Conservation (phyloP, 1,284 basidiomycete genomes). For the Phellinidium pouzarii region DNA sequence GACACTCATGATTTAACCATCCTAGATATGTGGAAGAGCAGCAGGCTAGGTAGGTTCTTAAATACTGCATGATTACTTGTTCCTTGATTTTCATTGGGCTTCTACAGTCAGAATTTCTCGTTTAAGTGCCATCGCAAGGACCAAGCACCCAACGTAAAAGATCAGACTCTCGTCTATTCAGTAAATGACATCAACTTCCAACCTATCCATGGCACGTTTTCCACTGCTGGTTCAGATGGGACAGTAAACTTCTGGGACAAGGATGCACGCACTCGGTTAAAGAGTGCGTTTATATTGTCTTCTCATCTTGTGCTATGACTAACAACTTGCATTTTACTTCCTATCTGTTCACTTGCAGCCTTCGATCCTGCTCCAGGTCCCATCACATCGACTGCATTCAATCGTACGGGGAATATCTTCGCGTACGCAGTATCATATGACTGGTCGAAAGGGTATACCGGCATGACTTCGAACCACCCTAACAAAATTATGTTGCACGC, state of each 20-base stretch:
- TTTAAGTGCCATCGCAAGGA: conserved; percentile 95
- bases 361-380: conserved; percentile 66
- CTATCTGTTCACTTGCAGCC: conserved; percentile 34
- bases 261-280: conserved; percentile 82
- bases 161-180: conserved; percentile 79
- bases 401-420: conserved; percentile 80
- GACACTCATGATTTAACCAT: background rate
- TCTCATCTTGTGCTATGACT: background rate
- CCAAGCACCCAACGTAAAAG: conserved; percentile 52
- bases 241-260: conserved; percentile 89
- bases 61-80: background rate
- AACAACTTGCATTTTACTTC: background rate
- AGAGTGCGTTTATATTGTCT: conserved; percentile 47
- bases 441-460: conserved; percentile 85
- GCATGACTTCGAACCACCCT: conserved; percentile 72
- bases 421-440: conserved; percentile 88
- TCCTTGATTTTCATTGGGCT: background rate
- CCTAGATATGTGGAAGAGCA: conserved; percentile 76
- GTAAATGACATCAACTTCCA: conserved; percentile 94
- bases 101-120: conserved; percentile 75
- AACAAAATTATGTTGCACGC: conserved; percentile 90
- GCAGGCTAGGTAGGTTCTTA: conserved; percentile 55
- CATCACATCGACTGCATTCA: conserved; percentile 74
- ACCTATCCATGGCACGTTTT: conserved; percentile 89
- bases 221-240: conserved; percentile 75